These are phyloP conservation scores for Ilex asprella DNA, from an alignment of 257 asterid genomes.

Conservation along the genomic window DNA sequence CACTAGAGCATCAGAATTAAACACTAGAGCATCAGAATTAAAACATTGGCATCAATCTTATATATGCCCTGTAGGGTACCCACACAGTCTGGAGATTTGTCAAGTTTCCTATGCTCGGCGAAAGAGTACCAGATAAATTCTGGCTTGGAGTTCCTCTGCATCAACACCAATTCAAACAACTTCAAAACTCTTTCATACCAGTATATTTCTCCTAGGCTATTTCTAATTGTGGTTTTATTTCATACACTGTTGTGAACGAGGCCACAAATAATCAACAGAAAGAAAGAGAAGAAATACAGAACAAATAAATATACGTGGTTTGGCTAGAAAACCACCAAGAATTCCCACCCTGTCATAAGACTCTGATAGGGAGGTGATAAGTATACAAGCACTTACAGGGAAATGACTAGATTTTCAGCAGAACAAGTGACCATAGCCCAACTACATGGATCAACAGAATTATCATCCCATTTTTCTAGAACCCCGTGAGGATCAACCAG, in stretches of 20 bases:
- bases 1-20: background rate
- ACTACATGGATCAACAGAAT: constrained; percentile 89
- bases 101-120: constrained; percentile 66
- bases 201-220: background rate
- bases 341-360: background rate
- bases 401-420: constrained; percentile 40
- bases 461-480: constrained; percentile 63
- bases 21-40: background rate
- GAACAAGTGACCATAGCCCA: constrained; percentile 82
- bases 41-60: background rate
- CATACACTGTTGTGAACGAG: background rate
- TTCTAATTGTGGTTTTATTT: background rate
- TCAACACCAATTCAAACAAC: constrained; percentile 7
- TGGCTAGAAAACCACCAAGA: no score
- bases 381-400: constrained; percentile 48
- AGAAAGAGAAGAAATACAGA: no score
- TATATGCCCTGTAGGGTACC: constrained; percentile 20
- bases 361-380: background rate
- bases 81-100: constrained; percentile 72
- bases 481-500: constrained; percentile 65
- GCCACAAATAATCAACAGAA: no score
- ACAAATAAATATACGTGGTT: no score
- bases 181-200: constrained; percentile 5
- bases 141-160: constrained; percentile 88
- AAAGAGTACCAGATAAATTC: constrained; percentile 66